phyloP scores from a whole-genome alignment of 2,329 filamentous ascomycete species.

The Ceratocystis colombiana region DNA sequence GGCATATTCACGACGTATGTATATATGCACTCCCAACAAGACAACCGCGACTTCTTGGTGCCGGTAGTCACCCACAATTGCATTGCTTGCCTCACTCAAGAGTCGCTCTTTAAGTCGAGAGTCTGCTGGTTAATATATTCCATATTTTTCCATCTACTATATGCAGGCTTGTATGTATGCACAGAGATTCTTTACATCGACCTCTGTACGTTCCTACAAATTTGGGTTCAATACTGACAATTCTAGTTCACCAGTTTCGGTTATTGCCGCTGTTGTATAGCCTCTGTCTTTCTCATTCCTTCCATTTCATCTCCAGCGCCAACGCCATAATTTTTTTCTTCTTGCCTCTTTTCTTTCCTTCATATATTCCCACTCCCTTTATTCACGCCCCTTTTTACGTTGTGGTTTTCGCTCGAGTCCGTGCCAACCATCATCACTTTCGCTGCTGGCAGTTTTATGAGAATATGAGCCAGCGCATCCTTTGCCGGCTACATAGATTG shows the following conservation, averaged over 20 bases:
- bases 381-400: background rate
- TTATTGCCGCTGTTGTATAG: conserved; percentile 7
- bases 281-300: background rate
- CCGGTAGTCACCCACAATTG: background rate
- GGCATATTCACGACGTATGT: background rate
- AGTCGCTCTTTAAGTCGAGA: too few species aligned
- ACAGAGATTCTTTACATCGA: background rate
- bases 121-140: too few species aligned
- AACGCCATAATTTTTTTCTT: background rate
- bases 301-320: background rate
- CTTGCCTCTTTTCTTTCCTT: background rate
- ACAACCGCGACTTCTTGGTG: background rate
- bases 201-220: background rate
- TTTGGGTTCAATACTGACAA: background rate
- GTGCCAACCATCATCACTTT: background rate
- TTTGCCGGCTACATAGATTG: conserved; percentile 16
- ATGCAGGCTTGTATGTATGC: background rate
- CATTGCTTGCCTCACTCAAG: too few species aligned
- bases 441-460: background rate
- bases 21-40: background rate
- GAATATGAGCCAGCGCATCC: conserved; percentile 11
- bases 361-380: background rate
- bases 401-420: background rate
- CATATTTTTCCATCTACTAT: background rate
- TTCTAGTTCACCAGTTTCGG: conserved; percentile 7